phyloP scores from a whole-genome alignment of 345 rosid species.

The Aquilaria sinensis region DNA sequence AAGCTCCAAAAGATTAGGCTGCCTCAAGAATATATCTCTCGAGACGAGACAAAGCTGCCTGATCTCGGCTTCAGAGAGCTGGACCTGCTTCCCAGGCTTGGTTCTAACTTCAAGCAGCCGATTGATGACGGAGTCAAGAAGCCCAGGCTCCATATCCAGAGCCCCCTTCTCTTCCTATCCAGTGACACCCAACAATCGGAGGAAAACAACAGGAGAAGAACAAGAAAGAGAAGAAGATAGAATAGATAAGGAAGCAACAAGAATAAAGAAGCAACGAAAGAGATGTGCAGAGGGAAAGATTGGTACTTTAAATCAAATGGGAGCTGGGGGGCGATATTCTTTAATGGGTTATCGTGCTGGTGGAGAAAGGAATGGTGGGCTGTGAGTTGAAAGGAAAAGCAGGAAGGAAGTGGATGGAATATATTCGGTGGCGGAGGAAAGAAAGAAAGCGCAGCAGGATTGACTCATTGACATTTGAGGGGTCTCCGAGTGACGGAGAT shows the following conservation, averaged over 20 bases:
- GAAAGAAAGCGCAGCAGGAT: no score
- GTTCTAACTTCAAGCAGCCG: slow-evolving; percentile 62
- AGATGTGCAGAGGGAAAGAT: not conserved
- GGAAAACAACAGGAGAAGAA: not conserved
- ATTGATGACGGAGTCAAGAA: slow-evolving; percentile 55
- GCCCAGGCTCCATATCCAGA: slow-evolving; percentile 35
- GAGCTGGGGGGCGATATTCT: not conserved
- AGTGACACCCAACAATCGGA: not conserved
- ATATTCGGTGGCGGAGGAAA: slow-evolving; percentile 7
- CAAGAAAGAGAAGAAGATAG: not conserved
- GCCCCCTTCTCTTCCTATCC: not conserved
- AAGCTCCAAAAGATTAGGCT: slow-evolving; percentile 73
- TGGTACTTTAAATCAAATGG: not conserved
- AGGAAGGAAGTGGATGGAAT: slow-evolving; percentile 8
- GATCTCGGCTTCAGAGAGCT: slow-evolving; percentile 65
- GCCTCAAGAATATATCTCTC: slow-evolving; percentile 57
- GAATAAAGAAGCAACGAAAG: slow-evolving; percentile 7
- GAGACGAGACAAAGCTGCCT: slow-evolving; percentile 65
- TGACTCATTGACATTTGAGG: no score
- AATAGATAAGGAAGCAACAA: slow-evolving; percentile 3
- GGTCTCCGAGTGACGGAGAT: no score
- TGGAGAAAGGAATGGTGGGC: slow-evolving; percentile 13
- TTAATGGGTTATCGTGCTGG: slow-evolving; percentile 11
- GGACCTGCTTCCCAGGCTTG: slow-evolving; percentile 65
- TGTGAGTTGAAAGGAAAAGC: slow-evolving; percentile 4